Percentiles rank a stretch among this genome's conserved stretches.
Conservation (phyloP, 129 eudicot species). For the Flaveria robusta region DNA sequence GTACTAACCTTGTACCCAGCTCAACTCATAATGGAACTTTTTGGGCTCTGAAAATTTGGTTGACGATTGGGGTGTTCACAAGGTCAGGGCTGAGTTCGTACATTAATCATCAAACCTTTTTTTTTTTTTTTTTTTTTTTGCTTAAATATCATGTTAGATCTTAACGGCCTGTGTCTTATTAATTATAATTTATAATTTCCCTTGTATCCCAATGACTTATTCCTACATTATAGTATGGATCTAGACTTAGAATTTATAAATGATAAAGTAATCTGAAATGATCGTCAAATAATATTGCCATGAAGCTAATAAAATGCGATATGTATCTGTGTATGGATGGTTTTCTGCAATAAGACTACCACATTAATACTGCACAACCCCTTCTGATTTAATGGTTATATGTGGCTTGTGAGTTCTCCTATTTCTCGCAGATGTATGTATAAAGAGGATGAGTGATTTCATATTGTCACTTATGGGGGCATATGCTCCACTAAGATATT, state of each 20-base stretch:
- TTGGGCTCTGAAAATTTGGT: not conserved
- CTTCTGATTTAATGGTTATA: not conserved
- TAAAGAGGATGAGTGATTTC: not conserved
- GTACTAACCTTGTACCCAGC: not conserved
- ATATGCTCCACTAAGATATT: slow-evolving; percentile 5
- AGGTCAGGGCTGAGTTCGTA: not conserved
- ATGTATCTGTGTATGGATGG: not conserved
- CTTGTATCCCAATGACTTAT: not conserved
- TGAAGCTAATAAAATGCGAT: not conserved
- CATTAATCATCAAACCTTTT: not conserved
- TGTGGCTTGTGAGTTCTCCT: slow-evolving; percentile 4
- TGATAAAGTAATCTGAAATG: not conserved
- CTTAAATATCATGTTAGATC: not conserved
- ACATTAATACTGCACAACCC: not conserved
- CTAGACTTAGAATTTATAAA: not conserved
- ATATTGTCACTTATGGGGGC: slow-evolving; percentile 1
- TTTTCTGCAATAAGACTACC: not conserved
- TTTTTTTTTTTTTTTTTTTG: too few species aligned
- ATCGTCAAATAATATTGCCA: not conserved
- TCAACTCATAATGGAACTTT: not conserved
- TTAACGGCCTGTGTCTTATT: slow-evolving; percentile 5
- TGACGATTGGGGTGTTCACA: not conserved
- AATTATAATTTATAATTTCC: not conserved
- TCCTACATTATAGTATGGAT: not conserved
- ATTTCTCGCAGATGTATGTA: not conserved